Percentiles rank a stretch among this genome's conserved stretches.
These are phyloP conservation scores for Aspergillus pseudoterreus DNA, from an alignment of 2,329 filamentous ascomycete genomes.

Conservation along the genomic window DNA sequence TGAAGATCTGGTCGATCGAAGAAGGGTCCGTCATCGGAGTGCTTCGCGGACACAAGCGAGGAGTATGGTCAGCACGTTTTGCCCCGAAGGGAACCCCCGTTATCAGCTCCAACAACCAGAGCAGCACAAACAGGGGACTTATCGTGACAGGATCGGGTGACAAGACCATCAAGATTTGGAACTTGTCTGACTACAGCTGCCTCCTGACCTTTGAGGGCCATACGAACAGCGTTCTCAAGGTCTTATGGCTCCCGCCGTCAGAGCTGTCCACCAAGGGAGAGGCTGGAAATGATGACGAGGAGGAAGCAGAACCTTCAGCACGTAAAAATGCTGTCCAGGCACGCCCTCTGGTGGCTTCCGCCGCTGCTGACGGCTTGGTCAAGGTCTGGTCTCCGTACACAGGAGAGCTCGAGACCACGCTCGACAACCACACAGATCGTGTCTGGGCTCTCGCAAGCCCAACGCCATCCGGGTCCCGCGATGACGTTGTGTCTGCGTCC, in stretches of 20 bases:
- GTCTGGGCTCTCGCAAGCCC: slow-evolving; percentile 85
- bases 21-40: slow-evolving; percentile 90
- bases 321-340: slow-evolving; percentile 30
- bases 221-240: slow-evolving; percentile 91
- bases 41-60: slow-evolving; percentile 84
- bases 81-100: slow-evolving; percentile 75
- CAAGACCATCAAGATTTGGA: slow-evolving; percentile 96
- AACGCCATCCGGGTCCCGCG: slow-evolving; percentile 35
- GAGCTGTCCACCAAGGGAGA: slow-evolving; percentile 33
- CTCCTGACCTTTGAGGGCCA: slow-evolving; percentile 93
- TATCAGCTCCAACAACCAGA: slow-evolving; percentile 66
- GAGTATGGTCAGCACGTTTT: slow-evolving; percentile 94
- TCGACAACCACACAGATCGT: slow-evolving; percentile 95
- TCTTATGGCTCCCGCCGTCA: slow-evolving; percentile 71
- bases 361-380: slow-evolving; percentile 89
- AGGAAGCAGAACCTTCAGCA: slow-evolving; percentile 25
- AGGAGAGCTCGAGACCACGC: slow-evolving; percentile 80
- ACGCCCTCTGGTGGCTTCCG: slow-evolving; percentile 62
- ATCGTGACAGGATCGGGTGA: slow-evolving; percentile 90
- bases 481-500: slow-evolving; percentile 26
- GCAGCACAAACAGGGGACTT: slow-evolving; percentile 71
- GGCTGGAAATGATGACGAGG: slow-evolving; percentile 33
- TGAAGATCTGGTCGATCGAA: slow-evolving; percentile 92
- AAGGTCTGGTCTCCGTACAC: slow-evolving; percentile 91
- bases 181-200: slow-evolving; percentile 84